A percentile compares a stretch with the other conserved stretches of the same genome.
These are phyloP conservation scores for Umbelopsis sp. DNA, from an alignment of 371 early-diverging fungal species.

Conservation along the genomic window DNA sequence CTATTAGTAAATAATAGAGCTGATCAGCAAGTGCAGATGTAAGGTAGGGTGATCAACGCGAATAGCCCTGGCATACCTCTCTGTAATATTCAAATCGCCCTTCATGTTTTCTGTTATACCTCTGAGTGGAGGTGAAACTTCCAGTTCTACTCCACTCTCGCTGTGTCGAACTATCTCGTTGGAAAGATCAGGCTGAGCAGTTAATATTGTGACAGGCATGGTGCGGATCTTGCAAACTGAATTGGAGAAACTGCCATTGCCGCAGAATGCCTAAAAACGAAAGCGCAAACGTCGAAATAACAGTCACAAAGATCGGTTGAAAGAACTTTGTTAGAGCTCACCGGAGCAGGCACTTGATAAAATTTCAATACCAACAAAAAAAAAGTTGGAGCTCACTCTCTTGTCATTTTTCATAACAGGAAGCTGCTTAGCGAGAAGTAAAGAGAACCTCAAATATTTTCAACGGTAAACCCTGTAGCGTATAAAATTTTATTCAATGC, in stretches of 20 bases:
- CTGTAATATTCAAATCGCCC: constrained; percentile 43
- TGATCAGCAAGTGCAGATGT: not conserved
- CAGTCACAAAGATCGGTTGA: too few species aligned
- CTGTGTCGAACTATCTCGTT: constrained; percentile 38
- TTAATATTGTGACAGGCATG: constrained; percentile 52
- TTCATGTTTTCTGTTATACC: constrained; percentile 33
- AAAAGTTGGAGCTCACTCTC: too few species aligned
- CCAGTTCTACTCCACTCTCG: constrained; percentile 35
- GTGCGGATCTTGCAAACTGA: not conserved
- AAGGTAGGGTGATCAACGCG: not conserved
- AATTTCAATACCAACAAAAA: too few species aligned
- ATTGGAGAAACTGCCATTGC: not conserved
- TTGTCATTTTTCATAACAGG: too few species aligned
- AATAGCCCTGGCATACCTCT: constrained; percentile 35
- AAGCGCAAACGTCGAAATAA: too few species aligned
- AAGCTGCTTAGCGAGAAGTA: too few species aligned
- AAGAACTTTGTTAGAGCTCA: too few species aligned
- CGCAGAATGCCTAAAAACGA: not conserved
- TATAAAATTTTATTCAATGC: too few species aligned
- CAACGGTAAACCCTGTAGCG: too few species aligned
- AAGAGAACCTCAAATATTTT: too few species aligned
- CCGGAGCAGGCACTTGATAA: too few species aligned
- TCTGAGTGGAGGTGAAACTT: constrained; percentile 45
- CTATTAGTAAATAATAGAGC: constrained; percentile 22
- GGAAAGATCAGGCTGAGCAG: constrained; percentile 36